Percentiles rank a stretch among this genome's conserved stretches.
Conservation (phyloP, 2,329 filamentous ascomycete genomes). For the Epichloe glyceriae region DNA sequence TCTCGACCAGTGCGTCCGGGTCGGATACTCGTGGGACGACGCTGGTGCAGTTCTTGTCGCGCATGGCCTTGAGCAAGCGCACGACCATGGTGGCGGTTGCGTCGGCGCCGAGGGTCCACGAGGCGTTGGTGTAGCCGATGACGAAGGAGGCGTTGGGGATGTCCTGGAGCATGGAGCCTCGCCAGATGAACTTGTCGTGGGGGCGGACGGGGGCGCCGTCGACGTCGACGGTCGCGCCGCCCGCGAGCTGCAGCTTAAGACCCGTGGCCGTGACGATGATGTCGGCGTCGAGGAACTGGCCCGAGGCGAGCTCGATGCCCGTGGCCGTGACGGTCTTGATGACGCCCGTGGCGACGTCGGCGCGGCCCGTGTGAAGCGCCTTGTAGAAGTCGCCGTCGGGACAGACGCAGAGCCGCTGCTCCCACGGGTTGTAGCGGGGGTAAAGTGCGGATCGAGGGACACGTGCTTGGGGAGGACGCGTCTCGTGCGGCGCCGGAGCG, state of each 20-base stretch:
- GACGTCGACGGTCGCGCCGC: conserved; percentile 25
- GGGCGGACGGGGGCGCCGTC: conserved; percentile 35
- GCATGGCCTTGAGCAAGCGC: not conserved
- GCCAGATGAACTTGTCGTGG: conserved; percentile 42
- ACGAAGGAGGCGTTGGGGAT: conserved; percentile 47
- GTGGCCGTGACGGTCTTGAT: conserved; percentile 33
- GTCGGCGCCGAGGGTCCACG: conserved; percentile 50
- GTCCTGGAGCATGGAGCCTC: conserved; percentile 46
- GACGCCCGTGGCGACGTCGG: conserved; percentile 30
- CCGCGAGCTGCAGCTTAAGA: conserved; percentile 44
- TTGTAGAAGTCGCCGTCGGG: conserved; percentile 39
- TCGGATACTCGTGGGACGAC: not conserved
- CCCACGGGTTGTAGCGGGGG: conserved; percentile 50
- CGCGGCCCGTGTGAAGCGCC: conserved; percentile 25
- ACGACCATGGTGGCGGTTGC: conserved; percentile 4
- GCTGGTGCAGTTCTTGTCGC: not conserved
- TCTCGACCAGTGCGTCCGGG: not conserved
- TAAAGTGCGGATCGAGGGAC: conserved; percentile 43
- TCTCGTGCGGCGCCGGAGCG: conserved; percentile 36
- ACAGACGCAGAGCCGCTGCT: conserved; percentile 60
- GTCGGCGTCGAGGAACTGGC: conserved; percentile 40
- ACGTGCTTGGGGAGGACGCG: conserved; percentile 31
- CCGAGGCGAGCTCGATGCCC: conserved; percentile 30
- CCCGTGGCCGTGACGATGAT: conserved; percentile 56
- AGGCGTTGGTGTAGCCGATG: conserved; percentile 49